Evolutionary conservation across 257 asterid species (phyloP), one percentile per base, ranked within the genome.

Genomic region (Nicotiana otophora): DNA sequence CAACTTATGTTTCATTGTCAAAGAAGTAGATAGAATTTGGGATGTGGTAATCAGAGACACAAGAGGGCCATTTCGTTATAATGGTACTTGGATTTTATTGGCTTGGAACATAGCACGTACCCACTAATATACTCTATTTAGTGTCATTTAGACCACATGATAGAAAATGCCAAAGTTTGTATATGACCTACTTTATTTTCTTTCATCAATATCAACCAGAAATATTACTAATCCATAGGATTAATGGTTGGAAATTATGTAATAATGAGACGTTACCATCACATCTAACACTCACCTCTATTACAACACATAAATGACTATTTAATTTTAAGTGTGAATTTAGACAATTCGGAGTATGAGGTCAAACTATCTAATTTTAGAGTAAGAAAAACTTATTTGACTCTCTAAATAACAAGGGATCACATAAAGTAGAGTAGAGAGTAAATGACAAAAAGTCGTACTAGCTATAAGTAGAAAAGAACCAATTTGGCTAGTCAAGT

Each of bases 181-280:
- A 10, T 26, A 75, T 51, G 39, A 17, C 79, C 79, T 72, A 46
- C 61, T 72, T 46, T 0, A 6, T 75, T 75, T 72, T 51, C 63
- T 75, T 75, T 61, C 33, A 51, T 74, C 62, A 74, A 46, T 51
- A 74, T 26, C 62, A 26, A 74, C 63, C 80, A 75, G 80, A 75
- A 75, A 51, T 31, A 75, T 51, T 48, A 75, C 12, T 74, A 48
- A 23, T 26, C 63, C 63, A 23, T 15, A 26, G 2, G 8, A 74
- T 15, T 74, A 23, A 74, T 72, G 23, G 79, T 23, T 72, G 15
- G 14, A 48, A 42, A 72, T 46, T 42, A 4, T 46, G 36, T 23
- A 30, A 46, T 11, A 34, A 10, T 7, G 51, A 11, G 19, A 31
- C 14, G 5, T 66, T 3, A 1, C 75, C 0, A 33, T 66, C 75